A percentile compares a stretch with the other conserved stretches of the same genome.
Evolutionary conservation across 257 asterid genomes (phyloP).

Genomic region (Thymus mandschuricus): DNA sequence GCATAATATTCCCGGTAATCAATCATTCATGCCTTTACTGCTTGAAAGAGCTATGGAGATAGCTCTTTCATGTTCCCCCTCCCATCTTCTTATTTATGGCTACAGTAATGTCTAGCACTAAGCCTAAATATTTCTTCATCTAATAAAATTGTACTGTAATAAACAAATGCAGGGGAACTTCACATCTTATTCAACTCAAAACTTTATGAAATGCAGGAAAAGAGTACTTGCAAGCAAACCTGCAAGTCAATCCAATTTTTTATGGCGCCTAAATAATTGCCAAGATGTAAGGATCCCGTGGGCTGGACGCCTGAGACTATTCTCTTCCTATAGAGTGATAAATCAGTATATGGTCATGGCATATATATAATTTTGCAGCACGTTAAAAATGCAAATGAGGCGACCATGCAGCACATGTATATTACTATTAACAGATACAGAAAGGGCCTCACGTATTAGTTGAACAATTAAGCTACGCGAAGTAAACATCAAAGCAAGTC

Average conservation of each 20-base stretch:
- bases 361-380: constrained; percentile 14
- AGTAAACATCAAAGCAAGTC: background rate
- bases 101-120: background rate
- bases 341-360: constrained; percentile 22
- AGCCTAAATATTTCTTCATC: constrained; percentile 8
- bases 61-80: constrained; percentile 19
- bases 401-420: background rate
- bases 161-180: constrained; percentile 1
- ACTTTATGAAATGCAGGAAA: constrained; percentile 18
- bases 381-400: constrained; percentile 8
- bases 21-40: background rate
- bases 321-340: constrained; percentile 68
- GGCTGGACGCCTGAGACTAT: constrained; percentile 99
- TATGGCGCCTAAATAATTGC: constrained; percentile 95
- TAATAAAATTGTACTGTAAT: background rate
- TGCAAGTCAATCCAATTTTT: constrained; percentile 91
- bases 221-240: constrained; percentile 46
- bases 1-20: background rate
- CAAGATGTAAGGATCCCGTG: constrained; percentile 96
- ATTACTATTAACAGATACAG: background rate
- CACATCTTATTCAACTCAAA: constrained; percentile 5
- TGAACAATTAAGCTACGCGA: background rate
- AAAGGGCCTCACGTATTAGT: background rate
- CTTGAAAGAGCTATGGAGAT: constrained; percentile 26
- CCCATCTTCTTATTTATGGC: constrained; percentile 15